Evolutionary conservation across 352 stramenopile genomes (phyloP).

Genomic region (Phytophthora sansomeana): DNA sequence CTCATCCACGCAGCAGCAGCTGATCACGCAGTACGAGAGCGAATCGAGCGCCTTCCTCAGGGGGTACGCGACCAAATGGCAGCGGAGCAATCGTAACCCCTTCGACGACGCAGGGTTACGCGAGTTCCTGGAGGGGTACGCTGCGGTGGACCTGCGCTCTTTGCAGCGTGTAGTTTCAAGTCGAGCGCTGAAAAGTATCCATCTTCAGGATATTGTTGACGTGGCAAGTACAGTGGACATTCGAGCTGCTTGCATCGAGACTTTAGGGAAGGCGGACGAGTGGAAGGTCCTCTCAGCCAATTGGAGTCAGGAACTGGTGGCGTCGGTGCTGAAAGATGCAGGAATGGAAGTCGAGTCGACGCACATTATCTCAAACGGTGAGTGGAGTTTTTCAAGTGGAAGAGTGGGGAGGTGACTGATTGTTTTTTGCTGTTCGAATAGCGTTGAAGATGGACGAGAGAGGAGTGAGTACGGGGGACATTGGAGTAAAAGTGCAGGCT

Average conservation of each 20-base stretch:
- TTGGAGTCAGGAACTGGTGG: conserved; percentile 67
- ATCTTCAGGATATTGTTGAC: conserved; percentile 9
- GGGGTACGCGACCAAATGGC: conserved; percentile 25
- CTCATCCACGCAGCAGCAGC: conserved; percentile 12
- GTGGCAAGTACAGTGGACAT: conserved; percentile 31
- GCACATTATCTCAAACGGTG: conserved; percentile 68
- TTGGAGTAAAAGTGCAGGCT: conserved; percentile 61
- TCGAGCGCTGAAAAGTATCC: conserved; percentile 48
- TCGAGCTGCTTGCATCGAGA: conserved; percentile 39
- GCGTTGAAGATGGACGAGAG: conserved; percentile 56
- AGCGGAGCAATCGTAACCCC: background rate
- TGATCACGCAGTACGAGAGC: conserved; percentile 48
- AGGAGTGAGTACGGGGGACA: conserved; percentile 58
- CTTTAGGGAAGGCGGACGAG: conserved; percentile 26
- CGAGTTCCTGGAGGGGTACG: conserved; percentile 55
- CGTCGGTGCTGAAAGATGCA: conserved; percentile 27
- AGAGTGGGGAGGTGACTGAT: conserved; percentile 1
- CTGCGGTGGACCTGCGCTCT: conserved; percentile 53
- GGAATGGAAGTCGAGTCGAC: background rate
- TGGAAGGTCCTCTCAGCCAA: conserved; percentile 70
- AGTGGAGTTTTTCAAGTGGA: background rate
- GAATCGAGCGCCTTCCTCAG: conserved; percentile 36
- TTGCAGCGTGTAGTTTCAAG: conserved; percentile 51
- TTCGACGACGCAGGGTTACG: conserved; percentile 51
- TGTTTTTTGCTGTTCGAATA: conserved; percentile 24